Evolutionary conservation across 768 basidiomycete species (phyloP).

Genomic region (Saitozyma sp.): DNA sequence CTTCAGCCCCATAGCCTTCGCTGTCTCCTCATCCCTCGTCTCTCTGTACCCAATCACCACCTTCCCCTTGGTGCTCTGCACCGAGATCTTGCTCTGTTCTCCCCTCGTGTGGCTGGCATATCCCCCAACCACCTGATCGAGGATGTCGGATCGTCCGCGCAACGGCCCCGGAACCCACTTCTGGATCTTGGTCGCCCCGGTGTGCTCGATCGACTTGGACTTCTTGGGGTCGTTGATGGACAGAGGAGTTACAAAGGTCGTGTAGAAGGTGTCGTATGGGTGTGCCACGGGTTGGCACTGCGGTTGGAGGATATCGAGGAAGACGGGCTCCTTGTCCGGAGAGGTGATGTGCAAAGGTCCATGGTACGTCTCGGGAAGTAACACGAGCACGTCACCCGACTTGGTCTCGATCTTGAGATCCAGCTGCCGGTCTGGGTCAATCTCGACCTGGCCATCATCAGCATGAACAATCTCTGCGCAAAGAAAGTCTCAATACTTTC

Average conservation of each 20-base stretch:
- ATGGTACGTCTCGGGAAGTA: conserved; percentile 37
- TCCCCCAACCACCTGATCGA: conserved; percentile 32
- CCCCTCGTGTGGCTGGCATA: conserved; percentile 21
- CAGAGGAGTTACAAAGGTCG: conserved; percentile 33
- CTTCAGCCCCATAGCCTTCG: conserved; percentile 25
- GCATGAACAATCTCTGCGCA: not conserved
- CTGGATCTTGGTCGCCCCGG: conserved; percentile 11
- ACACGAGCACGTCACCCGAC: conserved; percentile 37
- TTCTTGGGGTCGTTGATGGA: conserved; percentile 1
- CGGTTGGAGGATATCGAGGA: conserved; percentile 25
- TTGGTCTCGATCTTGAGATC: conserved; percentile 42
- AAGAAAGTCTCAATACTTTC: too few species aligned
- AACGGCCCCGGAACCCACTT: conserved; percentile 24
- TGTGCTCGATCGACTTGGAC: conserved; percentile 13
- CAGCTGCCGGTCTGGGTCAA: conserved; percentile 36
- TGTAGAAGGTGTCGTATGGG: conserved; percentile 38
- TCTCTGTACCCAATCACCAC: conserved; percentile 41
- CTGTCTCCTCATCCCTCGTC: conserved; percentile 31
- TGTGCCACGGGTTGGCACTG: conserved; percentile 27
- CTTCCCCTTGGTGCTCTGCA: conserved; percentile 25
- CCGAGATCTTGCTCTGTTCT: conserved; percentile 33
- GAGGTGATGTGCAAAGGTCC: conserved; percentile 37
- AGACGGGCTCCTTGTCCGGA: conserved; percentile 21
- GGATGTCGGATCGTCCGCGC: conserved; percentile 24
- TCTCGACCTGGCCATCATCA: conserved; percentile 26